phyloP scores from a whole-genome alignment of 805 yeast genomes.

The Yamadazyma philogaea region DNA sequence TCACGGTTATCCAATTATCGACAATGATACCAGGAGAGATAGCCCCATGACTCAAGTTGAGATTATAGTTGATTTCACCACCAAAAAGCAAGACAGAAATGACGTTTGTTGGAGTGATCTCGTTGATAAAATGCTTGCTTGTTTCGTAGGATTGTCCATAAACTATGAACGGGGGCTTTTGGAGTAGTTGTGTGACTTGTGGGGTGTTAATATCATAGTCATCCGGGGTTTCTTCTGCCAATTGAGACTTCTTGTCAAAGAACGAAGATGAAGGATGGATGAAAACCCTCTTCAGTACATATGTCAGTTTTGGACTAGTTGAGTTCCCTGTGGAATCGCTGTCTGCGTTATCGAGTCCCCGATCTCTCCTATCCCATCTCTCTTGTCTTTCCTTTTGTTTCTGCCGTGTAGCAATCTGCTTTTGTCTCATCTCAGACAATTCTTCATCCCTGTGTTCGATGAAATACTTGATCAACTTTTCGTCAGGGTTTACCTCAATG shows the following conservation, averaged over 20 bases:
- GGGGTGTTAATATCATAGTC: constrained; percentile 41
- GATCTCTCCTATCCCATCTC: constrained; percentile 7
- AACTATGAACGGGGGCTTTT: constrained; percentile 56
- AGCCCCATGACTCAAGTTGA: constrained; percentile 41
- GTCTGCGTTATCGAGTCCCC: background rate
- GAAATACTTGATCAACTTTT: constrained; percentile 44
- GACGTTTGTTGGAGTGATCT: constrained; percentile 75
- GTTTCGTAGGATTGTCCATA: constrained; percentile 62
- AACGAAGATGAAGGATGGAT: constrained; percentile 83
- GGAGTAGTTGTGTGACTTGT: constrained; percentile 14
- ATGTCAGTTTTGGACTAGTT: background rate
- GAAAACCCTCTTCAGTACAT: constrained; percentile 52
- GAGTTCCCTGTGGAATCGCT: background rate
- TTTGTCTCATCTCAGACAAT: constrained; percentile 1
- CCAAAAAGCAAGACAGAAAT: constrained; percentile 78
- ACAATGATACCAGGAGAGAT: constrained; percentile 80
- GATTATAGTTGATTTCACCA: constrained; percentile 62
- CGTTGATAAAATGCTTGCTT: constrained; percentile 65
- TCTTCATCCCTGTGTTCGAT: constrained; percentile 19
- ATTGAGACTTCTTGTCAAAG: constrained; percentile 44
- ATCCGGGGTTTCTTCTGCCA: constrained; percentile 15
- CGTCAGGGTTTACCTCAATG: constrained; percentile 82
- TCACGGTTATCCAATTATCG: constrained; percentile 85
- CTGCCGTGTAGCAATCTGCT: constrained; percentile 7
- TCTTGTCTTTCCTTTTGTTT: constrained; percentile 8